Evolutionary conservation across 2,329 filamentous ascomycete genomes (phyloP), one percentile per base, ranked within the genome.

Genomic region (Pyrenochaeta sp.): DNA sequence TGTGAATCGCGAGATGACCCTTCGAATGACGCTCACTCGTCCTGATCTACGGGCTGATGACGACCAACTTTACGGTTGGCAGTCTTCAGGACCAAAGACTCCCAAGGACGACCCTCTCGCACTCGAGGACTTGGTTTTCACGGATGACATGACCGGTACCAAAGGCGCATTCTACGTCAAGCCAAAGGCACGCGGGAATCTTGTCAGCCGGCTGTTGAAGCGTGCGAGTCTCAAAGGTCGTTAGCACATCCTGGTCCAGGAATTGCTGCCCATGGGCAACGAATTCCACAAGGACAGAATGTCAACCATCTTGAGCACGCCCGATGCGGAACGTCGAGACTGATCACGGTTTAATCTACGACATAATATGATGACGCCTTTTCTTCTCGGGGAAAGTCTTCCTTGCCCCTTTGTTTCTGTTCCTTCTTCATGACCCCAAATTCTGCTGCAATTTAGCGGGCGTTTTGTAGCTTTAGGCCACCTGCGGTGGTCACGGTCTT

Each of bases 1-100:
- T 7, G 37, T 65, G 22, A 87, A 83, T 41, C 82, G 92, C 22
- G 92, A 97, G 70, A 96, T 96, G 92, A 97, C 94, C 3, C 74
- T 97, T 35, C 89, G 92, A 35, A 96, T 97, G 91, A 97, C 93
- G 0, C 80, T 97, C 41, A 97, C 94, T 3, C 81, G 92, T 32
- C 89, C 91, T 0, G 93, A 97, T 66, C 79, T 97, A 34, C 85
- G 91, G 28, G 86, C 86, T 4, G 79, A 86, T 51, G 88, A 93
- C 50, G 83, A 87, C 8, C 79, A 86, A 48, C 79, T 89, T 11
- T 89, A 91, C 60, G 84, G 84, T 28, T 89, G 85, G 84, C 82
- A 87, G 60, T 29, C 47, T 20, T 29, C 55, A 1, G 53, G 36
- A 6, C 55, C 55, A 23, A 58, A 55, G 41, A 41, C 38, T 23